Conservation (phyloP, 2,329 filamentous ascomycete genomes). For the Lecanicillium sp. region DNA sequence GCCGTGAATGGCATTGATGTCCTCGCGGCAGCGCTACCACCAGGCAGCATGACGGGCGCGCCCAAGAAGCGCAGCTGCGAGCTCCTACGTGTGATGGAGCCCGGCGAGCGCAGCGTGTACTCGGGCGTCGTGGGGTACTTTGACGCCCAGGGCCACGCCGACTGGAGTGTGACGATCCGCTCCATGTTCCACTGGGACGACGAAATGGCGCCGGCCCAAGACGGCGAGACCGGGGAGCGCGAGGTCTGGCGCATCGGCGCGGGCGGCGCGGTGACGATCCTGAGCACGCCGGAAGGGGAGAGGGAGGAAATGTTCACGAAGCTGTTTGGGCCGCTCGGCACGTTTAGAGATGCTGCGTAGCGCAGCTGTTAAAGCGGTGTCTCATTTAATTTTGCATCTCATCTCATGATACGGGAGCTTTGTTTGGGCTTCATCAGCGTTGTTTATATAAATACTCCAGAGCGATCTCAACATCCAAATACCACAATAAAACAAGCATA, state of each 20-base stretch:
- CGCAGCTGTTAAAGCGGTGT: background rate
- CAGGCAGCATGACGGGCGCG: constrained; percentile 93
- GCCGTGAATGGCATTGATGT: constrained; percentile 59
- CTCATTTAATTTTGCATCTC: background rate
- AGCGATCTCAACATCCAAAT: constrained; percentile 12
- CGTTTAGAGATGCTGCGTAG: constrained; percentile 37
- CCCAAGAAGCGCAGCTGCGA: constrained; percentile 92
- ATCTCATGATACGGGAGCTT: background rate
- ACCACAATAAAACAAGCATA: too few relatives aligned
- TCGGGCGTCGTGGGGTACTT: constrained; percentile 87
- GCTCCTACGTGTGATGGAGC: constrained; percentile 66
- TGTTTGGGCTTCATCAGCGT: too few relatives aligned
- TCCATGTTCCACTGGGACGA: constrained; percentile 70
- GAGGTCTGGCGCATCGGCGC: constrained; percentile 81
- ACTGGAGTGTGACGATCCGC: constrained; percentile 88
- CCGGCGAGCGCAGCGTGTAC: constrained; percentile 65
- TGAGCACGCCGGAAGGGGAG: constrained; percentile 76
- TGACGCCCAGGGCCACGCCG: constrained; percentile 75
- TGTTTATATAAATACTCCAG: background rate
- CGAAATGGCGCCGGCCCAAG: constrained; percentile 34
- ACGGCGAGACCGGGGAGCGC: constrained; percentile 23
- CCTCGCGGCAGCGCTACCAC: constrained; percentile 71
- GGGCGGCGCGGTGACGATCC: constrained; percentile 80
- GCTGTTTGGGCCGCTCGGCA: constrained; percentile 50
- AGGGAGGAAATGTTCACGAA: constrained; percentile 88